A percentile compares a stretch with the other conserved stretches of the same genome.
Evolutionary conservation across 176 grass and related monocot species (phyloP).

Genomic region (Panicum miliaceum): DNA sequence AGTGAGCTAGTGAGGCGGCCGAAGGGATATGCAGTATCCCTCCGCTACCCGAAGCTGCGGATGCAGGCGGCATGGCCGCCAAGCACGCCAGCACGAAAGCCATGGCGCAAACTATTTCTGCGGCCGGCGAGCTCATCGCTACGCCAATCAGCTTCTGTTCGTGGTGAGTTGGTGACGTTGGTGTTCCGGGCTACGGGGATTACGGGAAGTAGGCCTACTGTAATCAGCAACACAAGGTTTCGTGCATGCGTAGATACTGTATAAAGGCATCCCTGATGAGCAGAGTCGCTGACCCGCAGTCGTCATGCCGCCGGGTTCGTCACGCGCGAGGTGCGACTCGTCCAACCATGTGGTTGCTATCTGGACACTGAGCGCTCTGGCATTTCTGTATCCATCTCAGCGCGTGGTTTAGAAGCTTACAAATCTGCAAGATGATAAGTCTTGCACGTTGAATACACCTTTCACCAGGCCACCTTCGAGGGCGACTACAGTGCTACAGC

Average conservation of each 20-base stretch:
- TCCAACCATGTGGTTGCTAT: not conserved
- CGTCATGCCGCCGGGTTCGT: not conserved
- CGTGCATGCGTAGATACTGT: too few species aligned
- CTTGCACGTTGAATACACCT: too few species aligned
- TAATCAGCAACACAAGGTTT: too few species aligned
- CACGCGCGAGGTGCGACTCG: not conserved
- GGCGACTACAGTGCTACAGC: too few species aligned
- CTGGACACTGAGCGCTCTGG: not conserved
- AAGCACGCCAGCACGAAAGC: not conserved
- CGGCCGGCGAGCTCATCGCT: constrained; percentile 8
- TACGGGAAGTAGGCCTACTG: not conserved
- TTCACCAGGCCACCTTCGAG: too few species aligned
- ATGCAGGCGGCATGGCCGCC: not conserved
- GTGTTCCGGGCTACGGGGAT: too few species aligned
- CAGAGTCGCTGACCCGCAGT: not conserved
- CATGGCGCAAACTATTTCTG: not conserved
- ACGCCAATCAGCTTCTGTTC: too few species aligned
- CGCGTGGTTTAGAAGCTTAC: too few species aligned
- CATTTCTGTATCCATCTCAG: too few species aligned
- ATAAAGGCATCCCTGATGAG: not conserved
- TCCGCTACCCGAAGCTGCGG: not conserved
- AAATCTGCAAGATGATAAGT: too few species aligned
- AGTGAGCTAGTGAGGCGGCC: not conserved
- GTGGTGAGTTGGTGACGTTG: too few species aligned
- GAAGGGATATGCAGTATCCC: not conserved